Evolutionary conservation across 2,329 filamentous ascomycete species (phyloP), one percentile per base, ranked within the genome.

Genomic region (Sporothrix inflata): DNA sequence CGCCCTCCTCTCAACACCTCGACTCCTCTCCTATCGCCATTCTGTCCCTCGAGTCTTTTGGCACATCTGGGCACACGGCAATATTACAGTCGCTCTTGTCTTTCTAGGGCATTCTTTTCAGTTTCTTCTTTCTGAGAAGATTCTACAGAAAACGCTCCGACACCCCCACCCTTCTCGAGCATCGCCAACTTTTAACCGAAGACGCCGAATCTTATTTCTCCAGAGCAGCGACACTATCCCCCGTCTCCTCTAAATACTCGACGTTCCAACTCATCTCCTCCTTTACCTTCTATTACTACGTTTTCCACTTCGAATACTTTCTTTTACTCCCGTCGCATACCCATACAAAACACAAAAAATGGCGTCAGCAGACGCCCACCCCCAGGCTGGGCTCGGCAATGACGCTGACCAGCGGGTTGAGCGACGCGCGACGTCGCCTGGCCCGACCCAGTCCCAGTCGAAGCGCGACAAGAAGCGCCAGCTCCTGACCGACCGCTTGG

Each of bases 401-500:
- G 71, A 71, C 14, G 70, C 71, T 38, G 66, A 71, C 27, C 72
- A 72, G n/a, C 76, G 75, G 30, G 69, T 71, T 3, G 78, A 78
- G 68, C 77, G 78, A 53, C 77, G 79, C 16, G 72, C 73, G 53
- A 77, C 74, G 57, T 80, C 79, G 38, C 79, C 78, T n/a, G 77
- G 84, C n/a, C 77, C 79, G 1, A 66, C 76, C 8, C 85, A 85
- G 74, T 94, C 76, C 4, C 85, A 85, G 74, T 95, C 93, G 53
- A 98, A 98, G 84, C 89, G 94, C 81, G 95, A 98, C 83, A 96
- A 97, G 82, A 91, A 94, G 79, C 91, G 94, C 74, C 93, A 93
- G 78, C 90, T 91, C 78, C 89, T 98, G 74, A 89, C 90, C 76
- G 94, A 97, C 74, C 91, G 92, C 75, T 88, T 97, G 7, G 87